Evolutionary conservation across 495 filamentous ascomycete genomes (phyloP).

Genomic region (Cladorrhinum samala): DNA sequence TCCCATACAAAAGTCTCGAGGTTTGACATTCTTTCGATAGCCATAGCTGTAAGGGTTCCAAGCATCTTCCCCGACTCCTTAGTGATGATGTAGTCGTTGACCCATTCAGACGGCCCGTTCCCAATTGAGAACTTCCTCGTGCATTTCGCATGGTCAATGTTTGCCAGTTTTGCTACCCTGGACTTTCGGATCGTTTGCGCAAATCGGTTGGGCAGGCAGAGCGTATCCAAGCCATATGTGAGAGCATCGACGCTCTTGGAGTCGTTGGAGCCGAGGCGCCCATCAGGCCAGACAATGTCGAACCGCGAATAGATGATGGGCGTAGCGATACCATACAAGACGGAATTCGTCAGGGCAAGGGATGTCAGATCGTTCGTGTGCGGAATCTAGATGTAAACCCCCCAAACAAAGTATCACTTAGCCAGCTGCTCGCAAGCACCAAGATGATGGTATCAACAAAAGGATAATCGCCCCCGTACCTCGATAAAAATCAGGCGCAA

Average conservation of each 20-base stretch:
- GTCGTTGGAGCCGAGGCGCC: constrained; percentile 54
- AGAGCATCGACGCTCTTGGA: constrained; percentile 80
- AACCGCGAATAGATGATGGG: constrained; percentile 89
- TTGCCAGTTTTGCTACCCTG: constrained; percentile 12
- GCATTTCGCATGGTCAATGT: constrained; percentile 79
- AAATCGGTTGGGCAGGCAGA: constrained; percentile 72
- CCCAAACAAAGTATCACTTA: too few species aligned
- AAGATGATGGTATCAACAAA: too few species aligned
- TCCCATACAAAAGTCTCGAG: constrained; percentile 93
- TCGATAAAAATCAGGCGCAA: constrained; percentile 85
- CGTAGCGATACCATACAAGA: constrained; percentile 73
- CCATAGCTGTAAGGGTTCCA: constrained; percentile 81
- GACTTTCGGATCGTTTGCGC: constrained; percentile 47
- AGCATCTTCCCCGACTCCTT: constrained; percentile 94
- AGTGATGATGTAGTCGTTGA: constrained; percentile 78
- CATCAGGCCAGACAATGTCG: constrained; percentile 91
- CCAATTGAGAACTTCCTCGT: constrained; percentile 87
- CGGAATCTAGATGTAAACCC: constrained; percentile 68
- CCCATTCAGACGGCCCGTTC: constrained; percentile 77
- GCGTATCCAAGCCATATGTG: constrained; percentile 81
- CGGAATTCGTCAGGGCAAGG: constrained; percentile 74
- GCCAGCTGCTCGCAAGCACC: too few species aligned
- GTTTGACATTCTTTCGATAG: constrained; percentile 78
- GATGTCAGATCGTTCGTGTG: constrained; percentile 85
- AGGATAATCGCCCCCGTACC: constrained; percentile 40